Evolutionary conservation across 129 eudicot genomes (phyloP).

Genomic region (Oenanthe sinensis): DNA sequence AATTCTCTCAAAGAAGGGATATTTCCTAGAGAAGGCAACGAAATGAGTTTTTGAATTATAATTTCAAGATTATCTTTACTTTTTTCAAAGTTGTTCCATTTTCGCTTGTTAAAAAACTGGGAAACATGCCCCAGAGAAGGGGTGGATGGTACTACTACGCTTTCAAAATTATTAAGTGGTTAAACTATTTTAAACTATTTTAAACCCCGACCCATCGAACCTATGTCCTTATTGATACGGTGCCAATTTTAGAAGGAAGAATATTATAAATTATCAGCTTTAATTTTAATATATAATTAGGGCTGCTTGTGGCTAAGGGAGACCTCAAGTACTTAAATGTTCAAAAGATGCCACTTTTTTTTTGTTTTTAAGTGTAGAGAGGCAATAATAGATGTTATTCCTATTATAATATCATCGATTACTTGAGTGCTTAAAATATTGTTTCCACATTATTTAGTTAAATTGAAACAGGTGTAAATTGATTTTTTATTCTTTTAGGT

Average conservation of each 20-base stretch:
- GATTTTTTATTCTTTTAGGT: not conserved
- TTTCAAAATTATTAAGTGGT: not conserved
- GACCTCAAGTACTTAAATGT: not conserved
- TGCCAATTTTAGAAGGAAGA: not conserved
- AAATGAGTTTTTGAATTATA: no score
- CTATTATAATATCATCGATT: not conserved
- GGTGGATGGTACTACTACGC: not conserved
- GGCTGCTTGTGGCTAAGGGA: not conserved
- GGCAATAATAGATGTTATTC: slow-evolving; percentile 17
- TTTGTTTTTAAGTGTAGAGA: not conserved
- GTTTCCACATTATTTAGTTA: not conserved
- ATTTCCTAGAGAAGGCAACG: no score
- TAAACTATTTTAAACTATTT: not conserved
- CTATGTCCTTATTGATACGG: not conserved
- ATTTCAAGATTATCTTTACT: no score
- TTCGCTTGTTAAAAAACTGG: no score
- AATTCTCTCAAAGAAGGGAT: no score
- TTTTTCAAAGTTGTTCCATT: no score
- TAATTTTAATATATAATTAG: not conserved
- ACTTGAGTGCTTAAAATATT: not conserved
- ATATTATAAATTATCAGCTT: not conserved
- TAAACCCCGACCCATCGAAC: not conserved
- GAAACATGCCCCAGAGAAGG: not conserved
- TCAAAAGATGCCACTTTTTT: not conserved
- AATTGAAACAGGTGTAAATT: not conserved